Conservation (phyloP, 345 rosid genomes). For the Fremontodendron californicum region DNA sequence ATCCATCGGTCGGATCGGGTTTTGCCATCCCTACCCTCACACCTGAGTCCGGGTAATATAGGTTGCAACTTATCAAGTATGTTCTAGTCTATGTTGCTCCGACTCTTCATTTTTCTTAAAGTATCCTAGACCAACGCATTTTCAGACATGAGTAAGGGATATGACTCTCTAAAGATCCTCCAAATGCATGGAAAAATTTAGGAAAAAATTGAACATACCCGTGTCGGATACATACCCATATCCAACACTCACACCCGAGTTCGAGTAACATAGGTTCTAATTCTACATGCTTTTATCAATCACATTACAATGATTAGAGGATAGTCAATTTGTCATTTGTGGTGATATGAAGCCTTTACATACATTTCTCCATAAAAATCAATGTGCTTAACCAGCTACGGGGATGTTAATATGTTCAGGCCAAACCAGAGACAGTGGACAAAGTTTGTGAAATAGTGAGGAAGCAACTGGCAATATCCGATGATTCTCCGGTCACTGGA, state of each 20-base stretch:
- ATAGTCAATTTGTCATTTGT: neutral
- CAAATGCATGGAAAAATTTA: neutral
- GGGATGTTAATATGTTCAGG: conserved; percentile 31
- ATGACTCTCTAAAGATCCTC: no score
- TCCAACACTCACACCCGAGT: neutral
- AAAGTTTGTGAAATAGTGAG: conserved; percentile 59
- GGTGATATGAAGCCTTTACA: neutral
- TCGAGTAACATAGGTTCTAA: neutral
- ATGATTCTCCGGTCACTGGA: conserved; percentile 34
- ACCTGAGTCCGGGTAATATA: no score
- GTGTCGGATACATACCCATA: no score
- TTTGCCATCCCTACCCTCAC: no score
- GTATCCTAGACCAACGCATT: no score
- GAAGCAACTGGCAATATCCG: conserved; percentile 54
- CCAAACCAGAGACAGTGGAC: conserved; percentile 52
- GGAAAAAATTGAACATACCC: neutral
- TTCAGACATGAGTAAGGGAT: no score
- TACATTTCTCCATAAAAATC: neutral
- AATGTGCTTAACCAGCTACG: neutral
- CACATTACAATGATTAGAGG: neutral
- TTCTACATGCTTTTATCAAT: neutral
- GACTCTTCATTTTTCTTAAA: no score
- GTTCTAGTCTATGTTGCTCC: no score
- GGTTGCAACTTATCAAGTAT: neutral
- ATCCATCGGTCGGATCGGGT: no score